These are phyloP conservation scores for Cryptosporidium baileyi DNA, from an alignment of 169 alveolate genomes.

Conservation along the genomic window DNA sequence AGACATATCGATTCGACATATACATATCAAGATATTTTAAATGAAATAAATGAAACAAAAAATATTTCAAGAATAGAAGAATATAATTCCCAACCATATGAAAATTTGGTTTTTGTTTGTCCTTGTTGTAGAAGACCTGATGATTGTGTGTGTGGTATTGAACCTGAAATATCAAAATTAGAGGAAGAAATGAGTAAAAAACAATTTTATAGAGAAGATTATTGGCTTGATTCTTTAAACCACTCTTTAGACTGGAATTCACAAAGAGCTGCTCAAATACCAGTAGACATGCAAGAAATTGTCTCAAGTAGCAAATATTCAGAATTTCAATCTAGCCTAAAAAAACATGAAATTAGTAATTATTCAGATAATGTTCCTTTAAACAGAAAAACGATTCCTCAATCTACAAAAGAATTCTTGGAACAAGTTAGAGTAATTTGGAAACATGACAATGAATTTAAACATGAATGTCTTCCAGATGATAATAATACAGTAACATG, in stretches of 20 bases:
- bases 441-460: constrained; percentile 34
- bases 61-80: neutral
- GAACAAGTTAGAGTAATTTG: constrained; percentile 18
- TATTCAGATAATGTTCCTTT: neutral
- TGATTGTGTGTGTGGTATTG: constrained; percentile 25
- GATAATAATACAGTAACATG: constrained; percentile 9
- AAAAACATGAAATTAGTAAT: neutral
- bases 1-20: too few relatives aligned
- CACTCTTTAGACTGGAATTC: constrained; percentile 58
- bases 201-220: constrained; percentile 4
- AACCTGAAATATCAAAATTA: neutral
- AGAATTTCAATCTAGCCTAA: constrained; percentile 21
- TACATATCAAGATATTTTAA: neutral
- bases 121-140: constrained; percentile 35
- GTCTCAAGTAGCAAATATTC: constrained; percentile 32
- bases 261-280: constrained; percentile 62
- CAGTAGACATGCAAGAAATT: constrained; percentile 27
- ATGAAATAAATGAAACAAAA: neutral
- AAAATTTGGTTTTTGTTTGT: constrained; percentile 23
- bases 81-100: neutral
- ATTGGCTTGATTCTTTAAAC: constrained; percentile 48
- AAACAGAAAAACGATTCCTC: constrained; percentile 9
- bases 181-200: neutral
- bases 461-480: constrained; percentile 25
- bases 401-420: neutral